Evolutionary conservation across 2,329 filamentous ascomycete genomes (phyloP), one percentile per base, ranked within the genome.

Genomic region (Pleoardoris graminearum): DNA sequence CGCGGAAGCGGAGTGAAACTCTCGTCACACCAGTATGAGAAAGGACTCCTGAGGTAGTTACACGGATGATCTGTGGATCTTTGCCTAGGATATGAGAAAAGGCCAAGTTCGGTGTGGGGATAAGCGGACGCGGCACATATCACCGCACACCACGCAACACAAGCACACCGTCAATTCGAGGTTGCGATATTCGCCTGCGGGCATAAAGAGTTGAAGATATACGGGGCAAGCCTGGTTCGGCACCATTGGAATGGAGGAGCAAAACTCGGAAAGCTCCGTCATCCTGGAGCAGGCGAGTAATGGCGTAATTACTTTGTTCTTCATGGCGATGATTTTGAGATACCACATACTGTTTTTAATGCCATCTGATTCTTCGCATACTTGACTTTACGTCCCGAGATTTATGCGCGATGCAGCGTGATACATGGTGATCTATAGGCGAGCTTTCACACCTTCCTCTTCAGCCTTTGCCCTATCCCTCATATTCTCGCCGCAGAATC

Each of bases 401-500:
- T n/a, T n/a, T n/a, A n/a, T n/a, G n/a, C n/a, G n/a, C n/a, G n/a
- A n/a, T n/a, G n/a, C n/a, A n/a, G n/a, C n/a, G n/a, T n/a, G n/a
- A n/a, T n/a, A n/a, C n/a, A n/a, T n/a, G n/a, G n/a, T n/a, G n/a
- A n/a, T 23, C 30, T 42, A 55, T 7, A 57, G 48, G 25, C 44
- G 51, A 17, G 54, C 37, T 39, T 48, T 59, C 12, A 51, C 37
- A 4, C 22, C 30, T 3, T 17, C 36, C 16, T 48, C 35, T 42
- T 63, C 62, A 60, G 60, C 59, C 75, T 73, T 69, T 36, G 73
- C 75, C 62, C 71, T 65, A 43, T 82, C 77, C 55, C 77, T 80
- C 62, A 87, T n/a, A 68, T 45, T 89, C 62, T 19, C 87, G 77
- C 43, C 87, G 78, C 66, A 91, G 70, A 50, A 91, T 89, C 81